Base-by-base conservation (phyloP, 225 moss, liverwort and hornwort species). In the Asterella californica region DNA sequence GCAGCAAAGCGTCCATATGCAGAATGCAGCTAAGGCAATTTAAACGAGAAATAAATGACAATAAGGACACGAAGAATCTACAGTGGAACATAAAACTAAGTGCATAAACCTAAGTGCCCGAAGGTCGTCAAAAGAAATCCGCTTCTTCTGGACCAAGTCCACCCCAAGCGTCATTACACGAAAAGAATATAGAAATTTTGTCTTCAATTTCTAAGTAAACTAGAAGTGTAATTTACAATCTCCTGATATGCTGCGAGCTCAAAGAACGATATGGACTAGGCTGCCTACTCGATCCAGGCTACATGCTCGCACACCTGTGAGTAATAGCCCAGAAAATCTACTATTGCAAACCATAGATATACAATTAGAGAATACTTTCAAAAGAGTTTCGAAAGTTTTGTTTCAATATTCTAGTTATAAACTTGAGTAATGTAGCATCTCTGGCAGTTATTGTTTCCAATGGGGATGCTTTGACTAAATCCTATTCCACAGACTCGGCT, bases 331-430 rank as follows among this genome's bases (percentile, higher is more conserved):
- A 77, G 76, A 77, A 77, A 77, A 64, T 64, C 64, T 77, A 46
- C 42, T 79, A 69, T 38, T 33, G 32, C 52, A 79, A 65, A 70
- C 53, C 68, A 79, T 47, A 79, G 55, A 70, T 79, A 79, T 79
- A 68, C 67, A 79, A 54, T 70, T 67, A 78, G 48, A 49, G 50
- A 29, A 63, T 49, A 78, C 76, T 78, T 78, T 67, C 78, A 19
- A 3, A 25, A 27, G 19, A 15, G 22, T 4, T 66, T 50, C 34
- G 60, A 52, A 60, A 79, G 79, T 48, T 47, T 47, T 27, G 27
- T 6, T 15, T 46, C 46, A 15, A 65, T 66, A 66, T 33, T 59
- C 75, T 76, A 76, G 75, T 64, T 42, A 65, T 45, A 64, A 48
- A 12, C 47, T n/a, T 63, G 47, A 10, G 9, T 36, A 38, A 42